phyloP scores from a whole-genome alignment of 2,329 filamentous ascomycete species.

The Thelonectria discophora region DNA sequence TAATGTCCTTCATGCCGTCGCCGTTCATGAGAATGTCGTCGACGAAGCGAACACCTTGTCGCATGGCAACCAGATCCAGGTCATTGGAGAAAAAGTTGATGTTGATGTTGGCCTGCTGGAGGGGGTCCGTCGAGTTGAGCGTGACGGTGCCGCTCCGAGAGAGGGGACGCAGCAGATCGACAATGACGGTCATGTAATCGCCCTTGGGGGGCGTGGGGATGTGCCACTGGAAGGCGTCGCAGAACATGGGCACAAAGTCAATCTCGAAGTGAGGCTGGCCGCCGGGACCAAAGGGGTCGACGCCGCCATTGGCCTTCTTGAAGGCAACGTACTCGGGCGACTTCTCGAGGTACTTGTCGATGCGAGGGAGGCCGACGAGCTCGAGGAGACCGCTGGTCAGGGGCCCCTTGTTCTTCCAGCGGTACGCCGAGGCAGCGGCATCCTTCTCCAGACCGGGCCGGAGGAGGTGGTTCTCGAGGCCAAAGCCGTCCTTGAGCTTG shows the following conservation, averaged over 20 bases:
- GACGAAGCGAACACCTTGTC: conserved; percentile 64
- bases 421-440: conserved; percentile 44
- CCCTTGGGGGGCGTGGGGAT: conserved; percentile 53
- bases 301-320: conserved; percentile 53
- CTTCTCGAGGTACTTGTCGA: conserved; percentile 61
- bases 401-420: conserved; percentile 50
- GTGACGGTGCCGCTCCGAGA: conserved; percentile 61
- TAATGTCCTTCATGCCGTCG: conserved; percentile 64
- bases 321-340: conserved; percentile 55
- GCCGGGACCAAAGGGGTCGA: conserved; percentile 63
- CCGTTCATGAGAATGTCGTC: conserved; percentile 66
- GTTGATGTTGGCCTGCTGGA: conserved; percentile 66
- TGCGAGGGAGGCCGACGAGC: conserved; percentile 64
- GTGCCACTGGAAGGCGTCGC: conserved; percentile 58
- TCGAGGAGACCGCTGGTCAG: conserved; percentile 53
- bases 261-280: conserved; percentile 71
- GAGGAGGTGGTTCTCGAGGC: conserved; percentile 50
- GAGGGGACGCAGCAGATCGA: conserved; percentile 54
- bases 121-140: conserved; percentile 64
- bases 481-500: conserved; percentile 38
- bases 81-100: conserved; percentile 67
- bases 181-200: conserved; percentile 64
- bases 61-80: conserved; percentile 63
- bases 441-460: conserved; percentile 34
- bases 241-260: conserved; percentile 70